Percentiles rank a stretch among this genome's conserved stretches.
phyloP scores from a whole-genome alignment of 2,329 filamentous ascomycete species.

The Trichoderma sp. region DNA sequence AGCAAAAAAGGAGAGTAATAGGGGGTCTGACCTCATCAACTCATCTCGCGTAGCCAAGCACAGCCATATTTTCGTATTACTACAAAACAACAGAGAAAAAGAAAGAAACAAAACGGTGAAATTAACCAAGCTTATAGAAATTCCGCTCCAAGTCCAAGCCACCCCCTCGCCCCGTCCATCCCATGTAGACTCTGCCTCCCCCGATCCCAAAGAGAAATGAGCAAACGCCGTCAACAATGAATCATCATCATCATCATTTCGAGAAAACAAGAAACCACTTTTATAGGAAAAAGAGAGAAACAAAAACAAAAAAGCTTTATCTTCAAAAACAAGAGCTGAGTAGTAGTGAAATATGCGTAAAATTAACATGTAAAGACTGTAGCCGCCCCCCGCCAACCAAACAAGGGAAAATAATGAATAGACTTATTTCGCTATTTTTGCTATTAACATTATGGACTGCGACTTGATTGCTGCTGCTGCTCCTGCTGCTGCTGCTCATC shows the following conservation, averaged over 20 bases:
- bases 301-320: background rate
- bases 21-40: background rate
- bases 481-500: background rate
- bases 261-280: background rate
- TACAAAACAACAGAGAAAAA: background rate
- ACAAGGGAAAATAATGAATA: background rate
- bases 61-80: slow-evolving; percentile 20
- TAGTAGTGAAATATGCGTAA: slow-evolving; percentile 7
- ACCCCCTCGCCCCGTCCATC: background rate
- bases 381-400: background rate
- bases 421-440: background rate
- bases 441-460: slow-evolving; percentile 21
- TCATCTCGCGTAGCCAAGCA: slow-evolving; percentile 25
- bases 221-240: slow-evolving; percentile 20
- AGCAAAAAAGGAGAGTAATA: background rate
- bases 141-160: background rate
- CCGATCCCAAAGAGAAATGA: background rate
- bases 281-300: background rate
- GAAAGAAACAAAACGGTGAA: background rate
- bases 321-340: slow-evolving; percentile 5
- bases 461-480: slow-evolving; percentile 15
- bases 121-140: background rate
- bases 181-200: background rate
- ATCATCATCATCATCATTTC: background rate
- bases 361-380: slow-evolving; percentile 24